Conservation (phyloP, 2,329 filamentous ascomycete species). For the Mollisiaceae sp. region DNA sequence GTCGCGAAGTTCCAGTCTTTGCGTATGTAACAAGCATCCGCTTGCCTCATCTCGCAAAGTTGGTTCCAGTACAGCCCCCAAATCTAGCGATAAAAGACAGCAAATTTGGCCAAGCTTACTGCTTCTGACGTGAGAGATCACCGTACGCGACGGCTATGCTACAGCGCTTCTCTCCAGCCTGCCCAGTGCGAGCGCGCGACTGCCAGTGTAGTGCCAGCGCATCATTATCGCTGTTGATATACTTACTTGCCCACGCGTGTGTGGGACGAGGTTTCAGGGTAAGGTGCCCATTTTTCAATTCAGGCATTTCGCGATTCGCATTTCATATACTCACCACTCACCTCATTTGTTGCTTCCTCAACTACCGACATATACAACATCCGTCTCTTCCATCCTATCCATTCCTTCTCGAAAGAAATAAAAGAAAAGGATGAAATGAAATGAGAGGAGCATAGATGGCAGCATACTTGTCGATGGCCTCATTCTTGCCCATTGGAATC, state of each 20-base stretch:
- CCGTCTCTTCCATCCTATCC: not conserved
- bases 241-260: too few species aligned
- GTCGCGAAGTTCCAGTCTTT: not conserved
- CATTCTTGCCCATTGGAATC: not conserved
- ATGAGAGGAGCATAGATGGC: too few species aligned
- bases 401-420: too few species aligned
- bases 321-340: not conserved
- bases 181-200: too few species aligned
- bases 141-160: not conserved
- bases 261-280: too few species aligned
- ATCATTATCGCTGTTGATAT: not conserved
- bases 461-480: not conserved
- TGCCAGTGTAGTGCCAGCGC: constrained; percentile 10
- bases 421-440: too few species aligned
- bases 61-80: not conserved
- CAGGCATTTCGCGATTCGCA: not conserved
- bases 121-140: constrained; percentile 10
- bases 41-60: not conserved
- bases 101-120: not conserved
- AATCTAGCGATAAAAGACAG: not conserved
- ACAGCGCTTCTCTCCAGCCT: too few species aligned
- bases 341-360: not conserved
- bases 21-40: not conserved
- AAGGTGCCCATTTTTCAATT: not conserved
- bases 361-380: not conserved